Conservation (phyloP, 768 basidiomycete species). For the Pleurotus sapidus region DNA sequence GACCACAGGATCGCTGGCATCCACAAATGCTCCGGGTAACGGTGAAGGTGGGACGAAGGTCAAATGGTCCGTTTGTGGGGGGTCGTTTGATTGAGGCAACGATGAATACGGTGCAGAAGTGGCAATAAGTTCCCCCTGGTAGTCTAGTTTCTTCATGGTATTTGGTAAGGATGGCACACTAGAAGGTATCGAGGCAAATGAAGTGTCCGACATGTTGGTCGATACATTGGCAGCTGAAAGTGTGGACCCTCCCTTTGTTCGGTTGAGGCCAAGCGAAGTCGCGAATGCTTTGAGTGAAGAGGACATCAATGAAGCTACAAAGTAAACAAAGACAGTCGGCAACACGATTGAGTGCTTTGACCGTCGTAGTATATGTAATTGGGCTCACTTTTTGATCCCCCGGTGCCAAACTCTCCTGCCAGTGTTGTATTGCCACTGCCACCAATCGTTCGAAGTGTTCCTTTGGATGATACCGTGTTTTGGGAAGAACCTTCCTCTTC, state of each 20-base stretch:
- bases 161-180: slow-evolving; percentile 11
- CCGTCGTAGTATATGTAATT: neutral
- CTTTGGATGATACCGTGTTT: slow-evolving; percentile 40
- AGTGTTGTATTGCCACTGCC: slow-evolving; percentile 24
- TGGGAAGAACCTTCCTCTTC: slow-evolving; percentile 53
- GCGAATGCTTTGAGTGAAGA: slow-evolving; percentile 78
- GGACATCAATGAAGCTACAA: slow-evolving; percentile 53
- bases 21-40: slow-evolving; percentile 18
- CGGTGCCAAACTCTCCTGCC: slow-evolving; percentile 73
- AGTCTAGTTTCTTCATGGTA: slow-evolving; percentile 12
- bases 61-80: slow-evolving; percentile 48
- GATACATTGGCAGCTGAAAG: slow-evolving; percentile 20
- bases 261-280: slow-evolving; percentile 72
- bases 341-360: neutral
- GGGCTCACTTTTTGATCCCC: slow-evolving; percentile 55
- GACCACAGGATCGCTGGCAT: slow-evolving; percentile 22
- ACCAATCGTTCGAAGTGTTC: slow-evolving; percentile 32
- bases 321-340: slow-evolving; percentile 11
- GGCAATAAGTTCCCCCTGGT: slow-evolving; percentile 34
- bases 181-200: slow-evolving; percentile 18
- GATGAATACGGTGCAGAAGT: slow-evolving; percentile 42
- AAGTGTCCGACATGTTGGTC: slow-evolving; percentile 20
- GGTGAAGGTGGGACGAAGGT: slow-evolving; percentile 35
- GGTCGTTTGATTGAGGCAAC: slow-evolving; percentile 26
- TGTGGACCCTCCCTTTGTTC: slow-evolving; percentile 29